These are phyloP conservation scores for Pleurotus giganteus DNA, from an alignment of 768 basidiomycete species.

Conservation along the genomic window DNA sequence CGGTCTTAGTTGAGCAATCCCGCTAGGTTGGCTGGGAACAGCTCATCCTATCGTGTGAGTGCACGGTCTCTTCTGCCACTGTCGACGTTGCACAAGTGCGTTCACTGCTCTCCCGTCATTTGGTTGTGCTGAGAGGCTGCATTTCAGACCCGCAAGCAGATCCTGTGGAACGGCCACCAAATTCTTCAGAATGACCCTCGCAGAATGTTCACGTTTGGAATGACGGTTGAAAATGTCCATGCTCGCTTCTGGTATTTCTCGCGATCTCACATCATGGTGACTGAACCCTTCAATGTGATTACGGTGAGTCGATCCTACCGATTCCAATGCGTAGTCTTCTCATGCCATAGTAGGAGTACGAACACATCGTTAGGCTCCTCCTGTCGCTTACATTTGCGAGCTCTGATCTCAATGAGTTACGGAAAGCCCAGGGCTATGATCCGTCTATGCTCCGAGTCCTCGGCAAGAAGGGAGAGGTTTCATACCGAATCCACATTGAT, in stretches of 20 bases:
- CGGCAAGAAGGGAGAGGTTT: not conserved
- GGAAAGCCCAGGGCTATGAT: conserved; percentile 15
- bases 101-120: no score
- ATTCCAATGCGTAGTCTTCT: not conserved
- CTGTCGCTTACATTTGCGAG: no score
- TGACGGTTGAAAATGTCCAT: conserved; percentile 12
- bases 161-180: conserved; percentile 24
- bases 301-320: conserved; percentile 10
- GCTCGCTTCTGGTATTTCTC: conserved; percentile 27
- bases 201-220: conserved; percentile 20
- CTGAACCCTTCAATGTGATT: conserved; percentile 11
- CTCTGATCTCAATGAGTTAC: not conserved
- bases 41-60: no score
- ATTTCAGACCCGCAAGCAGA: conserved; percentile 17
- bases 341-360: not conserved
- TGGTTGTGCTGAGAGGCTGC: no score
- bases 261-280: conserved; percentile 19
- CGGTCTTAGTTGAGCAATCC: no score
- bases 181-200: conserved; percentile 26
- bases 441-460: conserved; percentile 8
- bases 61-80: no score
- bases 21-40: no score
- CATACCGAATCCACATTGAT: conserved; percentile 10
- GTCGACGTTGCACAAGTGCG: no score
- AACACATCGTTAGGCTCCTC: not conserved